Conservation (phyloP, 2,329 filamentous ascomycete genomes). For the Ambrosiella cleistominuta region DNA sequence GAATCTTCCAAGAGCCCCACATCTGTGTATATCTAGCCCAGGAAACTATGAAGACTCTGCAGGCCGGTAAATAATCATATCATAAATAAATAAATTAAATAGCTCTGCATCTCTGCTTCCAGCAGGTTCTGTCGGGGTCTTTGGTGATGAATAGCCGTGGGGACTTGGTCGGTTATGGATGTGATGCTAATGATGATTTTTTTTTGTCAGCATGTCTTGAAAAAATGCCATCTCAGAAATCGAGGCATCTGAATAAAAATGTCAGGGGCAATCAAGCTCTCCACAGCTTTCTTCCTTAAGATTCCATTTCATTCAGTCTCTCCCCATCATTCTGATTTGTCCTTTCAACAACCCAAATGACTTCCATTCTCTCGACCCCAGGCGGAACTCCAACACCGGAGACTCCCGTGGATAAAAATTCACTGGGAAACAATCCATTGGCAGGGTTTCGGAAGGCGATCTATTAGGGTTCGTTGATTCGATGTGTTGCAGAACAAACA, state of each 20-base stretch:
- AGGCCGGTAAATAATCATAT: no score
- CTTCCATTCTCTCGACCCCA: no score
- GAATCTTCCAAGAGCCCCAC: constrained; percentile 14
- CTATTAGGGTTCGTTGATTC: no score
- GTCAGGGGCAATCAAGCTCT: no score
- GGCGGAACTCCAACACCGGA: background rate
- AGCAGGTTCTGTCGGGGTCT: background rate
- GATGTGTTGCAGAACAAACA: no score
- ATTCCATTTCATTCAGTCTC: no score
- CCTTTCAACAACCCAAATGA: no score
- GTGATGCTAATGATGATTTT: background rate
- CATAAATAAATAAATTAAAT: no score
- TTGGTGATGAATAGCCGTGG: background rate
- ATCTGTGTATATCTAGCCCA: background rate
- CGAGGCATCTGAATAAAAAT: no score
- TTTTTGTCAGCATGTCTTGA: background rate
- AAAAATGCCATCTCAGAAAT: no score
- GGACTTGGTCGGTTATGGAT: background rate
- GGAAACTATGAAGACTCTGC: background rate
- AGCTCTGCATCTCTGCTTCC: background rate
- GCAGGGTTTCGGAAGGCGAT: background rate
- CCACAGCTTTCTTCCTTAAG: no score
- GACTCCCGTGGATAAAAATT: background rate
- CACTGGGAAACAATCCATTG: background rate
- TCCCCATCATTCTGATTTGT: no score